Conservation (phyloP, 768 basidiomycete species). For the Cubamyces lactineus region DNA sequence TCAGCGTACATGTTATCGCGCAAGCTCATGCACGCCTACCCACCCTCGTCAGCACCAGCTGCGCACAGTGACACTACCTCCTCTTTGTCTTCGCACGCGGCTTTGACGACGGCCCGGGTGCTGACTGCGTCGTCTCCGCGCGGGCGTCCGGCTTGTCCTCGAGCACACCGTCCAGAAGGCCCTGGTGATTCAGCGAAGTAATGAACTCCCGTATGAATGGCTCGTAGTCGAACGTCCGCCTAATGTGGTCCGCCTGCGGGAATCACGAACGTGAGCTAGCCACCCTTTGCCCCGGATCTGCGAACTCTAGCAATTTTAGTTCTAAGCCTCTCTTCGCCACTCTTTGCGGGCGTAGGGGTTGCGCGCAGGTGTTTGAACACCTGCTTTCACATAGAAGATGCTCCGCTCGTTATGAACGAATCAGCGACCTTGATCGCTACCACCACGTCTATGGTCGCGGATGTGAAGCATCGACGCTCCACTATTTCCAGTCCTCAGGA, state of each 20-base stretch:
- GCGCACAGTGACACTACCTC: background rate
- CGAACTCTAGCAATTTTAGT: too few relatives aligned
- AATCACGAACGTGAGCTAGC: background rate
- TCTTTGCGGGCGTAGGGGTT: too few relatives aligned
- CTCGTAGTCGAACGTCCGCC: constrained; percentile 65
- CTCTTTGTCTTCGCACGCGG: constrained; percentile 4
- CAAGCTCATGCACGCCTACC: background rate
- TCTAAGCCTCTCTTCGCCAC: too few relatives aligned
- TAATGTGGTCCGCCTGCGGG: constrained; percentile 55
- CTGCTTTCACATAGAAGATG: too few relatives aligned
- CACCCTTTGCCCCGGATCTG: background rate
- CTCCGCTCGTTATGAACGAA: too few relatives aligned
- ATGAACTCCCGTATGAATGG: constrained; percentile 58
- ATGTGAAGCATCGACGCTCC: too few relatives aligned
- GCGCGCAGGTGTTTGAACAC: too few relatives aligned
- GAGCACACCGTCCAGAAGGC: constrained; percentile 48
- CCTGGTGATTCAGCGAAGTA: constrained; percentile 47
- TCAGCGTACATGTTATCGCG: background rate
- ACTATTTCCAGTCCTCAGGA: too few relatives aligned
- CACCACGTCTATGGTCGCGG: too few relatives aligned
- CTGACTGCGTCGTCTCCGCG: background rate
- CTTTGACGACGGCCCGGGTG: constrained; percentile 3
- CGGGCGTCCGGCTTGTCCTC: constrained; percentile 24
- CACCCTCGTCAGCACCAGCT: background rate
- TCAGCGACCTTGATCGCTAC: too few relatives aligned